phyloP scores from a whole-genome alignment of 2,329 filamentous ascomycete genomes.

The Geoglossum cookeanum region DNA sequence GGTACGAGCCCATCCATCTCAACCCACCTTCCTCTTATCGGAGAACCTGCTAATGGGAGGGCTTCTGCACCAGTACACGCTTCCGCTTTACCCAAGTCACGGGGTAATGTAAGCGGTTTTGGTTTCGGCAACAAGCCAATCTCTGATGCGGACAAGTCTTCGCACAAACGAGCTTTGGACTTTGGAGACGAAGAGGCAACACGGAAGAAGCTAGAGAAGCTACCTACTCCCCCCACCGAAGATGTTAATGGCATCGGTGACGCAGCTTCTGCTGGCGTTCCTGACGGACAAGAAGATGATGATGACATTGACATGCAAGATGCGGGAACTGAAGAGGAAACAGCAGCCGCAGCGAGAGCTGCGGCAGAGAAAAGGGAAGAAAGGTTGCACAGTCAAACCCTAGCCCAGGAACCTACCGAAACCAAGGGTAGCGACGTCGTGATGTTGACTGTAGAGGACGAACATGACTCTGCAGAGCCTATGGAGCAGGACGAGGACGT shows the following conservation, averaged over 20 bases:
- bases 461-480: constrained; percentile 1
- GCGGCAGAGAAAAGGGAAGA: constrained; percentile 72
- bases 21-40: constrained; percentile 9
- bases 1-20: constrained; percentile 17
- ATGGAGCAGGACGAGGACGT: constrained; percentile 43
- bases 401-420: constrained; percentile 21
- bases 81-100: constrained; percentile 44
- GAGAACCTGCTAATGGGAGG: neutral
- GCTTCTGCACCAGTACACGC: constrained; percentile 18
- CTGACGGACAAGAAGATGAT: constrained; percentile 45
- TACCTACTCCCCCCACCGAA: constrained; percentile 54
- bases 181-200: constrained; percentile 79
- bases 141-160: constrained; percentile 44
- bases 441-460: constrained; percentile 15
- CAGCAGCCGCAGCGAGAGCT: constrained; percentile 64
- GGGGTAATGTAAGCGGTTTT: constrained; percentile 63
- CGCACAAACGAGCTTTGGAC: constrained; percentile 55
- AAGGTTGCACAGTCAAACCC: constrained; percentile 29
- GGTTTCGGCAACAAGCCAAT: constrained; percentile 53
- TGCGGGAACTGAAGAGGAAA: constrained; percentile 70
- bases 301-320: constrained; percentile 59
- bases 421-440: constrained; percentile 16
- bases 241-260: constrained; percentile 30
- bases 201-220: constrained; percentile 74
- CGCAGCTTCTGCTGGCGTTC: constrained; percentile 25